These are phyloP conservation scores for Periconia macrospinosa DNA, from an alignment of 2,329 filamentous ascomycete genomes.

Conservation along the genomic window DNA sequence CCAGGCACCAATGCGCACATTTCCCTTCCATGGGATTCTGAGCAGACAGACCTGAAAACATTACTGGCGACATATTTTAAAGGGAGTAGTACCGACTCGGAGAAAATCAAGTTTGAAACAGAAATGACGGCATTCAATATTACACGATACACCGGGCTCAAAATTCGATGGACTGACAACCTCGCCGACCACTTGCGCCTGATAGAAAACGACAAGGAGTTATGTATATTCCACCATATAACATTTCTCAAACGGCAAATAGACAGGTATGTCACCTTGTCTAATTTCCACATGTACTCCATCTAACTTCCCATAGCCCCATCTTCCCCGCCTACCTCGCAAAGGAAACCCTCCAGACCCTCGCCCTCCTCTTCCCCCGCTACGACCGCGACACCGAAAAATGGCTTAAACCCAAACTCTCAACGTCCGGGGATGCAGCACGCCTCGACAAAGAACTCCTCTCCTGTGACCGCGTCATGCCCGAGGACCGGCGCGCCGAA, in stretches of 20 bases:
- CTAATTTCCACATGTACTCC: neutral
- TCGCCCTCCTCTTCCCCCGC: constrained; percentile 43
- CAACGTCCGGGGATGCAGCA: neutral
- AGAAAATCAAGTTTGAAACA: constrained; percentile 12
- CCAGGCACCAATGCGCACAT: neutral
- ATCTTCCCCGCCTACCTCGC: constrained; percentile 35
- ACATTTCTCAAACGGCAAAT: constrained; percentile 35
- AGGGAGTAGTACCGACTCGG: constrained; percentile 1
- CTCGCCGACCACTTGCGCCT: constrained; percentile 47
- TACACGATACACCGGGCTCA: constrained; percentile 39
- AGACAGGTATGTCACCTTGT: constrained; percentile 4
- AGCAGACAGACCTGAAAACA: constrained; percentile 7
- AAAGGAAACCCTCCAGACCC: constrained; percentile 43
- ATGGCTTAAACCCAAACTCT: constrained; percentile 19
- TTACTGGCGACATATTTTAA: constrained; percentile 7
- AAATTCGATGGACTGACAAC: constrained; percentile 46
- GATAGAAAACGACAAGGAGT: constrained; percentile 41
- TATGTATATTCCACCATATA: constrained; percentile 47
- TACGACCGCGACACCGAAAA: constrained; percentile 18
- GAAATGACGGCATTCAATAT: constrained; percentile 21
- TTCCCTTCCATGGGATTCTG: neutral
- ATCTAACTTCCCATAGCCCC: constrained; percentile 5
- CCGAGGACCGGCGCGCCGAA: constrained; percentile 37
- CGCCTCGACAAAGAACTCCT: constrained; percentile 30
- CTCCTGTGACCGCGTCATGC: constrained; percentile 33